Conservation (phyloP, 2,329 filamentous ascomycete genomes). For the Monascus ruber region DNA sequence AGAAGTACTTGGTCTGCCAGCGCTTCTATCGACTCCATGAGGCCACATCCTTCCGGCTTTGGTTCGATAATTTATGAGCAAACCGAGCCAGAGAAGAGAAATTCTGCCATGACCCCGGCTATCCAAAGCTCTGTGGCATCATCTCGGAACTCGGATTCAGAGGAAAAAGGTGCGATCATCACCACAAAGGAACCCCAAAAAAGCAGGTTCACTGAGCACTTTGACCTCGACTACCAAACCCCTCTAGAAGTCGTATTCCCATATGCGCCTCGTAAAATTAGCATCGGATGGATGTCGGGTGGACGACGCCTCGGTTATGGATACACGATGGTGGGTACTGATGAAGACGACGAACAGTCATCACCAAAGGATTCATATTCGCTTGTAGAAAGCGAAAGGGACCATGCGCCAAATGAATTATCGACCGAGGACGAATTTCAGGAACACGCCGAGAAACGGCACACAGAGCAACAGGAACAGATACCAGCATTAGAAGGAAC, state of each 20-base stretch:
- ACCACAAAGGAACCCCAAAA: conserved; percentile 5
- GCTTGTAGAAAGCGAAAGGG: not conserved
- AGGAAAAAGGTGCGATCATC: not conserved
- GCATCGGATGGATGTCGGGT: conserved; percentile 32
- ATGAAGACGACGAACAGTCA: conserved; percentile 7
- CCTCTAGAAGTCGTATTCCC: not conserved
- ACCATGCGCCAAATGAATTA: not conserved
- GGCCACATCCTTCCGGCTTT: not conserved
- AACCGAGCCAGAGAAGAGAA: not conserved
- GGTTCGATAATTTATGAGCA: not conserved
- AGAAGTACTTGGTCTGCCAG: conserved; percentile 6
- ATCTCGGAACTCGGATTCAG: not conserved
- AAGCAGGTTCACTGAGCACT: conserved; percentile 25
- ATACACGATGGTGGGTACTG: conserved; percentile 21
- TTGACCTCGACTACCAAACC: conserved; percentile 7
- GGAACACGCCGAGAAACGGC: not conserved
- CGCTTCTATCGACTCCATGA: conserved; percentile 1
- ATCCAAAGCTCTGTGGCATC: not conserved
- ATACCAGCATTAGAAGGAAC: conserved; percentile 1
- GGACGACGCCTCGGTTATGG: conserved; percentile 30
- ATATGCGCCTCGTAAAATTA: conserved; percentile 19
- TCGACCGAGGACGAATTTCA: not conserved
- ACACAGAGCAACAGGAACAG: not conserved
- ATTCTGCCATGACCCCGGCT: too few species aligned
- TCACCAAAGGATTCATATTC: not conserved